Percentiles rank a stretch among this genome's conserved stretches.
Evolutionary conservation across 352 stramenopile genomes (phyloP).

Genomic region (Pythium aristosporum): DNA sequence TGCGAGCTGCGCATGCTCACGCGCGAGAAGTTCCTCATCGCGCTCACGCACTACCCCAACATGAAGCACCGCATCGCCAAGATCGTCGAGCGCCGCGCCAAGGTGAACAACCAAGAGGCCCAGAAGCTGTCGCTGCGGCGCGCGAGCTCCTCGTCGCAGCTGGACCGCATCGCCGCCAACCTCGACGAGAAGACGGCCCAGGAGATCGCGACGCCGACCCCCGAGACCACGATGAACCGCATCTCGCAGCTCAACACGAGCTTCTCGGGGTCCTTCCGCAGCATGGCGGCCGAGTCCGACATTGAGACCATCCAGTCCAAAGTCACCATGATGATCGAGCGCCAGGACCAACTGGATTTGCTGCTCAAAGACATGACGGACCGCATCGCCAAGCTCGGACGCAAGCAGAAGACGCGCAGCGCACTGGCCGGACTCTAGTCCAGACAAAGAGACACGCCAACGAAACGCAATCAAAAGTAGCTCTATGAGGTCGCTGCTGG

Average conservation of each 20-base stretch:
- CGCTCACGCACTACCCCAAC: constrained; percentile 62
- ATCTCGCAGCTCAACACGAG: constrained; percentile 90
- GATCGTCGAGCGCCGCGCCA: constrained; percentile 67
- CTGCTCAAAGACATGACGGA: constrained; percentile 49
- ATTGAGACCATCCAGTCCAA: constrained; percentile 76
- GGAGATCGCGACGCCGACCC: constrained; percentile 39
- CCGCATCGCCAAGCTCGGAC: constrained; percentile 3
- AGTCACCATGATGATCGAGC: constrained; percentile 54
- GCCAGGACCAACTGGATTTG: constrained; percentile 46
- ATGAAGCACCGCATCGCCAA: constrained; percentile 80
- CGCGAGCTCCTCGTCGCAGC: constrained; percentile 34
- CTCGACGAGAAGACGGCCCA: constrained; percentile 54
- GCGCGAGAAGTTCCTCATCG: constrained; percentile 74
- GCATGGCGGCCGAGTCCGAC: constrained; percentile 59
- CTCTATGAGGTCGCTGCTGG: constrained; percentile 10
- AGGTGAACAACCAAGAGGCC: constrained; percentile 19
- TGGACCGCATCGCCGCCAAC: constrained; percentile 59
- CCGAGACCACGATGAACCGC: constrained; percentile 59
- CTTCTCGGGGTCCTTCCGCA: constrained; percentile 74
- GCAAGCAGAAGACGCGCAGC: constrained; percentile 14
- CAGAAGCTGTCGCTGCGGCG: constrained; percentile 25
- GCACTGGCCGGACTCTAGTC: constrained; percentile 18
- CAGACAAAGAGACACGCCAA: background rate
- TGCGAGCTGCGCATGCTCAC: constrained; percentile 82
- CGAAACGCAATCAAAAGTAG: background rate